Percentiles rank a stretch among this genome's conserved stretches.
phyloP scores from a whole-genome alignment of 345 rosid species.

The Salix dunnii region DNA sequence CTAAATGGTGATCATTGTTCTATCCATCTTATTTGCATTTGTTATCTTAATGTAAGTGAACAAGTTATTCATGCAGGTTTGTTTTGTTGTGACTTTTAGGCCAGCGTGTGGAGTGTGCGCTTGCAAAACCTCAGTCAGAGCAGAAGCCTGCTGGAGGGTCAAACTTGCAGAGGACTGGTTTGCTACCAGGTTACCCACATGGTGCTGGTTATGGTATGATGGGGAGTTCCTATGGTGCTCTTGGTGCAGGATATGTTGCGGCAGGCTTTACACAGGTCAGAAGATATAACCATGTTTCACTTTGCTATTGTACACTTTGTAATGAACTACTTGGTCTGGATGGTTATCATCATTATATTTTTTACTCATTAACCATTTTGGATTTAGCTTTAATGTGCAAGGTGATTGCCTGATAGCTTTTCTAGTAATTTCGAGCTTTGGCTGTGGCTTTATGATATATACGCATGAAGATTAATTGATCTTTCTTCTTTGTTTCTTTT shows the following conservation, averaged over 20 bases:
- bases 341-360: neutral
- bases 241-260: constrained; percentile 64
- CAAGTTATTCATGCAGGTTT: constrained; percentile 2
- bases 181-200: constrained; percentile 70
- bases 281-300: neutral
- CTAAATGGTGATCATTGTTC: constrained; percentile 58
- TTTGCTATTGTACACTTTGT: neutral
- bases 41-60: neutral
- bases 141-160: constrained; percentile 54
- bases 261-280: constrained; percentile 75
- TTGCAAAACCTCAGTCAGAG: constrained; percentile 92
- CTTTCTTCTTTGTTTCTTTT: neutral
- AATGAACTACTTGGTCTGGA: neutral
- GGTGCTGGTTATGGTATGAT: constrained; percentile 64
- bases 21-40: neutral
- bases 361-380: neutral
- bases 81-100: constrained; percentile 43
- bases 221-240: constrained; percentile 59
- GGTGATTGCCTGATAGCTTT: neutral
- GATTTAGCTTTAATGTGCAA: neutral
- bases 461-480: neutral
- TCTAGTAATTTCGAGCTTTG: neutral
- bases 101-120: constrained; percentile 80
- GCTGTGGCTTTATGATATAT: neutral
- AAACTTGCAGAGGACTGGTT: constrained; percentile 48